Evolutionary conservation across 2,329 filamentous ascomycete species (phyloP), one percentile per base, ranked within the genome.

Genomic region (Colletotrichum destructivum): DNA sequence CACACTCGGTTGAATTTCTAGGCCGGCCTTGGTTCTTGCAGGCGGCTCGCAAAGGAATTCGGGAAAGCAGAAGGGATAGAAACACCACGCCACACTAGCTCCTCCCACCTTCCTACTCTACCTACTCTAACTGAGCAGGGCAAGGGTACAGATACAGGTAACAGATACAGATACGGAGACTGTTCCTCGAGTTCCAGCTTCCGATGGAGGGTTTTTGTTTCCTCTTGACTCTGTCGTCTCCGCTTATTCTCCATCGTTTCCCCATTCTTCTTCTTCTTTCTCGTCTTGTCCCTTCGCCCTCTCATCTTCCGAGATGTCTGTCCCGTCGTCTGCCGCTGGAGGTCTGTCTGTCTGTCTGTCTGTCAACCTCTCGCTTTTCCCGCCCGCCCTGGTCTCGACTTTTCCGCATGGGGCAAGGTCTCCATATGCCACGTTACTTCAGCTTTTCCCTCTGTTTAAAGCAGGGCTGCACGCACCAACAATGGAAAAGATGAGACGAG

Each of bases 361-460:
- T 71, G 69, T 68, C 69, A 62, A 69, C 69, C 64, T 68, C 64
- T 71, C 46, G 47, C 47, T 49, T 68, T 59, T 59, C 47, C 42
- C 52, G 42, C 63, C 68, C 68, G 42, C 68, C 68, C 68, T 55
- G 64, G 44, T 47, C 57, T 62, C 26, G 21, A 60, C 65, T 60
- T 69, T 64, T 52, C 69, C 69, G 47, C 23, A 69, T 71, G 60
- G 59, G 69, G 69, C 69, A 71, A 71, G 42, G 69, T 64, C 65
- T 55, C 69, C 69, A 69, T 71, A 52, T 71, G 65, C 69, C 69
- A 71, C 65, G 69, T 71, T 71, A 71, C 69, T 71, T 64, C 57
- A 69, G 42, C 52, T 63, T 63, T 71, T 69, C 46, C 59, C 52
- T 71, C 54, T 63, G 4, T 51, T 69, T 63, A 69, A 69, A 71